Percentiles rank a stretch among this genome's conserved stretches.
These are phyloP conservation scores for Pichia membranifaciens DNA, from an alignment of 805 yeast species.

Conservation along the genomic window DNA sequence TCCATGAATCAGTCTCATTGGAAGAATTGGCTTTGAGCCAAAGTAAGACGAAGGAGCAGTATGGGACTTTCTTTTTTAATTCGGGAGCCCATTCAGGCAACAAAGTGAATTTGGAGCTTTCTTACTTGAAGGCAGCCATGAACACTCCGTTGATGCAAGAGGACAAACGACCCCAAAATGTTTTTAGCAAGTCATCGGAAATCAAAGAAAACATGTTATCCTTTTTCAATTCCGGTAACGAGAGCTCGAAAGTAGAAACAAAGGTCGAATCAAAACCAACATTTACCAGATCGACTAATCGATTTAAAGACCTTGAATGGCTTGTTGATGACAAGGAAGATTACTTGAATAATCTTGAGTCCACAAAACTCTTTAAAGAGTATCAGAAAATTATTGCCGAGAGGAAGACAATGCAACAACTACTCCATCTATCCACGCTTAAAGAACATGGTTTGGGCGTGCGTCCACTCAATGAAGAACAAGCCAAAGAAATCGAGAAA, in stretches of 20 bases:
- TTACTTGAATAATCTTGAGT: conserved; percentile 27
- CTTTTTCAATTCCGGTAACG: neutral
- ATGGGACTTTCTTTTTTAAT: conserved; percentile 26
- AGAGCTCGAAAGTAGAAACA: neutral
- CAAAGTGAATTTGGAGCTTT: conserved; percentile 15
- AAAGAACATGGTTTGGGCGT: conserved; percentile 30
- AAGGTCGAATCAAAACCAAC: conserved; percentile 9
- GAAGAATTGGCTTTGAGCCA: neutral
- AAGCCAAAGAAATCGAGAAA: conserved; percentile 30
- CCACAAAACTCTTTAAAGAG: conserved; percentile 32
- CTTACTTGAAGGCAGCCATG: conserved; percentile 17
- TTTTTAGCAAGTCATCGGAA: neutral
- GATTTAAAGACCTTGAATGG: conserved; percentile 30
- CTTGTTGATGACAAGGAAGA: conserved; percentile 28
- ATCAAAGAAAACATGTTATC: conserved; percentile 2
- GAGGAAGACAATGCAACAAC: conserved; percentile 32
- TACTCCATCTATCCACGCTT: conserved; percentile 31
- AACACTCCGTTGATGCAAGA: conserved; percentile 3
- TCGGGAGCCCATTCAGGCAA: neutral
- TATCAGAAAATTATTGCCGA: conserved; percentile 41
- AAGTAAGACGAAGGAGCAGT: conserved; percentile 13
- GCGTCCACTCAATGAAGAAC: conserved; percentile 28
- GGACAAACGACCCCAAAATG: conserved; percentile 7
- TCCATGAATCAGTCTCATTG: no score
- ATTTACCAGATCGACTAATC: conserved; percentile 19